Evolutionary conservation across 345 rosid genomes (phyloP).

Genomic region (Citrus cavaleriei): DNA sequence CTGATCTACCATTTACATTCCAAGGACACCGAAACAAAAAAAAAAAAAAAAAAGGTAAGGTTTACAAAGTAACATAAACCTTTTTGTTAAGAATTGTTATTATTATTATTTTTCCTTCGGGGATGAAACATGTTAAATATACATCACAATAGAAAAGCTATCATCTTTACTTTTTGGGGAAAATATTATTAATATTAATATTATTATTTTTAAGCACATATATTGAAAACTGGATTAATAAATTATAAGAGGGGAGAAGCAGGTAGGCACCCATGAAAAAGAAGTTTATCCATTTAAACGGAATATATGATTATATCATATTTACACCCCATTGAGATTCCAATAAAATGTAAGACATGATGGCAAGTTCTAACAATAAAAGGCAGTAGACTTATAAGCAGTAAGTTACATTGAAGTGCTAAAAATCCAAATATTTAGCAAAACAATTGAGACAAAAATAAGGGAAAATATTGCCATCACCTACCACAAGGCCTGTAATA

Average conservation of each 20-base stretch:
- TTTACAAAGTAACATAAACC: background rate
- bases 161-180: background rate
- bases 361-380: background rate
- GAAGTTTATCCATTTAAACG: background rate
- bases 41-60: too few species aligned
- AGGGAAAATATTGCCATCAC: constrained; percentile 21
- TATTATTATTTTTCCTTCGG: background rate
- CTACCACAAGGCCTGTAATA: constrained; percentile 96
- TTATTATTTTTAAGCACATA: background rate
- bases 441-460: background rate
- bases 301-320: background rate
- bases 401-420: background rate
- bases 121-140: background rate
- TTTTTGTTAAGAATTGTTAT: background rate
- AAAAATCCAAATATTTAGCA: background rate
- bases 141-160: background rate
- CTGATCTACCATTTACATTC: background rate
- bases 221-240: background rate
- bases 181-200: too few species aligned
- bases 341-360: background rate
- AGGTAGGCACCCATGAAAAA: background rate
- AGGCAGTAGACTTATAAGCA: background rate
- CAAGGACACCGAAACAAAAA: background rate
- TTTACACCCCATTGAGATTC: background rate
- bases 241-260: background rate